Conservation (phyloP, 108 stramenopile genomes). For the Cyclotella cryptica region DNA sequence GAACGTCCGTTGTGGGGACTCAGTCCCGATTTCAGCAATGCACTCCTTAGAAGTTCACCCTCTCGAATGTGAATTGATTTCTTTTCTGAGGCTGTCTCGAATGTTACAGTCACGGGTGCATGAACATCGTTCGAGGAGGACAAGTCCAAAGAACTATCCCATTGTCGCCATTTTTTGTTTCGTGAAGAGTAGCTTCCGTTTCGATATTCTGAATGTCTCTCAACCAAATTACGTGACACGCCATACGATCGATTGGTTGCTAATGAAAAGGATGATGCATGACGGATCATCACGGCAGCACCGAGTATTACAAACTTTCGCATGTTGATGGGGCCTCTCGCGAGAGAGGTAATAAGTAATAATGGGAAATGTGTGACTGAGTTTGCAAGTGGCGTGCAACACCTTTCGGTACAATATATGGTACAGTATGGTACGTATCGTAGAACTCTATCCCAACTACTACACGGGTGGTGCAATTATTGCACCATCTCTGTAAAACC, state of each 20-base stretch:
- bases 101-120: slow-evolving; percentile 18
- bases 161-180: not conserved
- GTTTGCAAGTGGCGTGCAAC: no score
- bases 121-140: not conserved
- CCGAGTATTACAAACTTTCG: not conserved
- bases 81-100: slow-evolving; percentile 35
- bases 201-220: not conserved
- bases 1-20: slow-evolving; percentile 70
- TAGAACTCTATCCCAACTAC: no score
- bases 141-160: not conserved
- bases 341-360: no score
- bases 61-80: slow-evolving; percentile 38
- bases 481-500: no score
- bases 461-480: no score
- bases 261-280: not conserved
- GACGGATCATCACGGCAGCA: not conserved
- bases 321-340: not conserved
- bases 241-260: not conserved
- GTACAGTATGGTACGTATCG: no score
- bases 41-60: slow-evolving; percentile 65
- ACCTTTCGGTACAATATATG: no score
- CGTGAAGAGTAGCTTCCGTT: not conserved
- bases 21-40: slow-evolving; percentile 49
- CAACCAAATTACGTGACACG: not conserved
- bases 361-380: no score